A percentile compares a stretch with the other conserved stretches of the same genome.
Evolutionary conservation across 2,329 filamentous ascomycete species (phyloP).

Genomic region (Pseudogymnoascus verrucosus): DNA sequence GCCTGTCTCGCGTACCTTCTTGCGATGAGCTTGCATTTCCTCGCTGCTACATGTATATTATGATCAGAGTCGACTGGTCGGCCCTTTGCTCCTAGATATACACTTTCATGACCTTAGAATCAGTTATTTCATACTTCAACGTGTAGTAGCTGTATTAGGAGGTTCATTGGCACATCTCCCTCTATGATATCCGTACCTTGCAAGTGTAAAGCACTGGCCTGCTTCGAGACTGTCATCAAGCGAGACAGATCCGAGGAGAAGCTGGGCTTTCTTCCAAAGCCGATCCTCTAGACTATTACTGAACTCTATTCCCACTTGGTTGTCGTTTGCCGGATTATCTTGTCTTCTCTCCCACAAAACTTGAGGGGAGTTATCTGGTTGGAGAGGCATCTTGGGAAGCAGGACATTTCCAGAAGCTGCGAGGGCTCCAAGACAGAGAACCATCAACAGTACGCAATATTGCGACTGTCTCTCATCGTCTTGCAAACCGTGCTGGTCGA

Average conservation of each 20-base stretch:
- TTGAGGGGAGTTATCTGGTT: not conserved
- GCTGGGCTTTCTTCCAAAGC: constrained; percentile 18
- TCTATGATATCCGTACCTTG: constrained; percentile 19
- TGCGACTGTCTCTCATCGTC: not conserved
- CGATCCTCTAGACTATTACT: not conserved
- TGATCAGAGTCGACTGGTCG: constrained; percentile 22
- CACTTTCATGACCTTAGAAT: constrained; percentile 12
- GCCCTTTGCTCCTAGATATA: constrained; percentile 23
- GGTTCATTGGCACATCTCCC: not conserved
- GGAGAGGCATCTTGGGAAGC: not conserved
- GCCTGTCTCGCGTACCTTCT: not conserved
- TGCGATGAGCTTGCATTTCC: constrained; percentile 25
- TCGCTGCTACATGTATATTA: constrained; percentile 23
- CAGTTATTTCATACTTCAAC: not conserved
- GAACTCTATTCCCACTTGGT: not conserved
- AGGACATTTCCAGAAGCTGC: constrained; percentile 12
- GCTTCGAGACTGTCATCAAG: constrained; percentile 19
- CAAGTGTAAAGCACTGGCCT: constrained; percentile 25
- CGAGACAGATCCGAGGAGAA: constrained; percentile 19
- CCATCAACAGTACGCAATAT: constrained; percentile 18
- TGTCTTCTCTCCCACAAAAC: not conserved
- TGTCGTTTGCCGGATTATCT: not conserved
- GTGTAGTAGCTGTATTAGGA: not conserved
- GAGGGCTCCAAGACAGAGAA: constrained; percentile 16
- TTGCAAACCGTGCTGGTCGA: not conserved